Evolutionary conservation across 352 stramenopile genomes (phyloP).

Genomic region (Phytopythium cucurbitacearum): DNA sequence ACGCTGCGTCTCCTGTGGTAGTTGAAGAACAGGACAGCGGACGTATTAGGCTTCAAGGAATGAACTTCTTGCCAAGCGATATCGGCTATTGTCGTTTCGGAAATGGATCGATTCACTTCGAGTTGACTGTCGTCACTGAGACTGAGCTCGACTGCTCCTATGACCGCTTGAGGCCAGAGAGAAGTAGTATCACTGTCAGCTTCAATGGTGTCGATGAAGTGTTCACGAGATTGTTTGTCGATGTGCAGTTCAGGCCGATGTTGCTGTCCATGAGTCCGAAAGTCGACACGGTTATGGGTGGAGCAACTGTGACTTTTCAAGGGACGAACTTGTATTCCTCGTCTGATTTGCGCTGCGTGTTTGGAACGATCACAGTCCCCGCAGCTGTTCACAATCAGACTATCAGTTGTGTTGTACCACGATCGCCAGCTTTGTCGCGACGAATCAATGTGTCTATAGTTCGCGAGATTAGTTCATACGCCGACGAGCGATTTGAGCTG

Average conservation of each 20-base stretch:
- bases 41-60: slow-evolving; percentile 22
- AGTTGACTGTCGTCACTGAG: slow-evolving; percentile 13
- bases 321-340: slow-evolving; percentile 26
- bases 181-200: slow-evolving; percentile 19
- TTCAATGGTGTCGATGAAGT: slow-evolving; percentile 20
- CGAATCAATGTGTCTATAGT: slow-evolving; percentile 26
- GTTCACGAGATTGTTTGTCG: slow-evolving; percentile 13
- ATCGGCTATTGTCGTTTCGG: slow-evolving; percentile 25
- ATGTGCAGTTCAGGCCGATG: slow-evolving; percentile 14
- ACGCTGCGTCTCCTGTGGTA: slow-evolving; percentile 13
- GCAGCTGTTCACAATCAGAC: slow-evolving; percentile 16
- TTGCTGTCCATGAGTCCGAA: slow-evolving; percentile 24
- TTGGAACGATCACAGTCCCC: slow-evolving; percentile 15
- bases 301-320: slow-evolving; percentile 25
- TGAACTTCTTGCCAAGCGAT: slow-evolving; percentile 22
- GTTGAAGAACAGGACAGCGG: slow-evolving; percentile 18
- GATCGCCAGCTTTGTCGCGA: slow-evolving; percentile 3
- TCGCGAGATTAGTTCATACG: slow-evolving; percentile 10
- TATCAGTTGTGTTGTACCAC: slow-evolving; percentile 22
- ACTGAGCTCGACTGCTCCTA: slow-evolving; percentile 23
- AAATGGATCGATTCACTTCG: not conserved
- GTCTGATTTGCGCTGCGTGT: slow-evolving; percentile 26
- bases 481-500: slow-evolving; percentile 23
- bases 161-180: slow-evolving; percentile 16
- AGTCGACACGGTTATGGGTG: slow-evolving; percentile 24